Percentiles rank a stretch among this genome's conserved stretches.
phyloP scores from a whole-genome alignment of 257 asterid species.

The Nyctanthes arbortristis region DNA sequence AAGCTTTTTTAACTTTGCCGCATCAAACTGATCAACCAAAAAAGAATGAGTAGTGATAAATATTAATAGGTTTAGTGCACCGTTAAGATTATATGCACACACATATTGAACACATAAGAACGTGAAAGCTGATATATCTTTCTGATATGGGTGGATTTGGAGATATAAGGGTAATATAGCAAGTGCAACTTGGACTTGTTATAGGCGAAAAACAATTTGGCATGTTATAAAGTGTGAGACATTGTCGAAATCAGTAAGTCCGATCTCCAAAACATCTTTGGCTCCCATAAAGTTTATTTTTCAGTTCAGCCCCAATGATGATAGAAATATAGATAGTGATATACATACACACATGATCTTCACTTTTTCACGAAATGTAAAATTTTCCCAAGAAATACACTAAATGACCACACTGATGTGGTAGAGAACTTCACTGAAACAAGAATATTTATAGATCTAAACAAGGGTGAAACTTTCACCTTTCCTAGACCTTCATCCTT shows the following conservation, averaged over 20 bases:
- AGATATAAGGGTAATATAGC: not conserved
- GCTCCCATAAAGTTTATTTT: not conserved
- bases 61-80: not conserved
- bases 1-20: conserved; percentile 87
- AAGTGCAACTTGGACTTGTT: not conserved
- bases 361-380: not conserved
- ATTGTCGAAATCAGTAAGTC: not conserved
- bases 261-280: conserved; percentile 1
- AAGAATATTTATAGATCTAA: not conserved
- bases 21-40: conserved; percentile 69
- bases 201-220: not conserved
- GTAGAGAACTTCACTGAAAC: conserved; percentile 2
- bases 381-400: not conserved
- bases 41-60: conserved; percentile 13
- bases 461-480: conserved; percentile 42
- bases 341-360: conserved; percentile 1
- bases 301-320: too few relatives aligned
- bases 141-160: not conserved
- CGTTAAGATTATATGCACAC: conserved; percentile 11
- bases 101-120: conserved; percentile 1
- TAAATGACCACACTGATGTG: not conserved
- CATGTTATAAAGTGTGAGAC: not conserved
- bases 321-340: not conserved
- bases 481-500: conserved; percentile 97
- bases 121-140: not conserved